A percentile compares a stretch with the other conserved stretches of the same genome.
phyloP scores from a whole-genome alignment of 2,329 filamentous ascomycete species.

The Rosellinia necatrix region DNA sequence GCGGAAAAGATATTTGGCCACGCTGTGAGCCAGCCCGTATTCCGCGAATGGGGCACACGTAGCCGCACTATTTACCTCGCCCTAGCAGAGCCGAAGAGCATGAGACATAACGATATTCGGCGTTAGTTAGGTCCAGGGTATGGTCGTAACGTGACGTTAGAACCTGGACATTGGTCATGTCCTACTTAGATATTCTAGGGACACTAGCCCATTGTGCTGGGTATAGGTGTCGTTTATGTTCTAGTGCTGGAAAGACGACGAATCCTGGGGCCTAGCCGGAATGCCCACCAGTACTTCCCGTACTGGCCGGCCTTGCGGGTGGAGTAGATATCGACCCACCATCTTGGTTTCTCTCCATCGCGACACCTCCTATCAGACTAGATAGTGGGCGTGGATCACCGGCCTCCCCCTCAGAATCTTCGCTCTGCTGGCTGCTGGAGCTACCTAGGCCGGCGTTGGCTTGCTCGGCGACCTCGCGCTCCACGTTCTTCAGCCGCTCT shows the following conservation, averaged over 20 bases:
- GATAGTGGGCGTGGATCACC: conserved; percentile 33
- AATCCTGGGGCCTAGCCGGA: conserved; percentile 26
- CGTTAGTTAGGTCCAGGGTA: background rate
- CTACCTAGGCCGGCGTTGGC: conserved; percentile 42
- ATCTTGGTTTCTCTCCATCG: conserved; percentile 48
- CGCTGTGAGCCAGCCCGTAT: background rate
- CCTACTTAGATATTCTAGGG: conserved; percentile 1
- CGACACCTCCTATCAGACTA: conserved; percentile 46
- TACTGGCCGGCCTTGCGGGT: conserved; percentile 47
- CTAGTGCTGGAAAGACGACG: background rate
- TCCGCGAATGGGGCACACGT: background rate
- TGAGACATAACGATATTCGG: background rate
- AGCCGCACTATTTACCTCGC: background rate
- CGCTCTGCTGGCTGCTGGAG: conserved; percentile 42
- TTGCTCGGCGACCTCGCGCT: conserved; percentile 50
- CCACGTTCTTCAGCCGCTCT: conserved; percentile 56
- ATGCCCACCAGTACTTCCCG: conserved; percentile 45
- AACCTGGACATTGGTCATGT: background rate
- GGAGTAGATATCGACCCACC: conserved; percentile 40
- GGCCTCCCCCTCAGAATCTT: conserved; percentile 42
- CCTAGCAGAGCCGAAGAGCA: background rate
- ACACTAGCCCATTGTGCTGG: background rate
- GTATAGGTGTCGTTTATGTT: too few species aligned
- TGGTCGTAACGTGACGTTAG: background rate
- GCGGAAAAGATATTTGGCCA: too few species aligned